Conservation (phyloP, 768 basidiomycete genomes). For the Mrakia frigida region DNA sequence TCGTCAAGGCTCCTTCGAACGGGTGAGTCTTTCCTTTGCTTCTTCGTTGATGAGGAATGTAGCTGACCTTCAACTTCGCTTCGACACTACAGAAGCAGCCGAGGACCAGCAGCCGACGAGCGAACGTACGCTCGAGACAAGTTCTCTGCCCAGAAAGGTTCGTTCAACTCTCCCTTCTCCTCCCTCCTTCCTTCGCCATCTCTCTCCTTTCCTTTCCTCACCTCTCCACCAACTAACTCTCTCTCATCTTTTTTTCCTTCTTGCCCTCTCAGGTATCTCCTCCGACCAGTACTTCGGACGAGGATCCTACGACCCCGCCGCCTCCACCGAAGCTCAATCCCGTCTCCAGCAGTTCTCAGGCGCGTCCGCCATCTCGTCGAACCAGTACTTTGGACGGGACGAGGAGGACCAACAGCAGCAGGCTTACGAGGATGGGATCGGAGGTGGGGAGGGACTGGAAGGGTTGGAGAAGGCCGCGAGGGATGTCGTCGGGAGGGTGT, state of each 20-base stretch:
- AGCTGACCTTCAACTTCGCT: conserved; percentile 35
- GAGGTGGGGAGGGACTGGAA: conserved; percentile 57
- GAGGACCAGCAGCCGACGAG: conserved; percentile 38
- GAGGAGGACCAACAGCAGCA: conserved; percentile 63
- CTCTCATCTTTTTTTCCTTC: too few species aligned
- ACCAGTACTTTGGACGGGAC: conserved; percentile 89
- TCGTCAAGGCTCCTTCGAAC: conserved; percentile 53
- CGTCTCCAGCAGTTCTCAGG: conserved; percentile 82
- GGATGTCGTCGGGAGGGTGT: conserved; percentile 66
- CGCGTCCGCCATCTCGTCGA: conserved; percentile 87
- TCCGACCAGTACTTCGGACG: conserved; percentile 97
- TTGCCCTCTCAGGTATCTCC: conserved; percentile 65
- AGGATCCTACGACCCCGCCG: conserved; percentile 71
- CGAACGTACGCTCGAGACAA: conserved; percentile 75
- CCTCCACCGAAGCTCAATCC: conserved; percentile 67
- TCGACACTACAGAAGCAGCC: conserved; percentile 41
- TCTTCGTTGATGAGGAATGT: not conserved
- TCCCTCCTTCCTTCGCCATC: not conserved
- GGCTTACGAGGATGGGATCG: conserved; percentile 46
- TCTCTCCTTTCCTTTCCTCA: not conserved
- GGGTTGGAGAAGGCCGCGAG: conserved; percentile 61
- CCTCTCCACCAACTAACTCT: not conserved
- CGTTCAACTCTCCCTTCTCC: conserved; percentile 18
- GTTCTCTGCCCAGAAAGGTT: conserved; percentile 77
- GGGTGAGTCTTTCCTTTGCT: not conserved